These are phyloP conservation scores for Thielaviopsis cerberus DNA, from an alignment of 2,329 filamentous ascomycete genomes.

Conservation along the genomic window DNA sequence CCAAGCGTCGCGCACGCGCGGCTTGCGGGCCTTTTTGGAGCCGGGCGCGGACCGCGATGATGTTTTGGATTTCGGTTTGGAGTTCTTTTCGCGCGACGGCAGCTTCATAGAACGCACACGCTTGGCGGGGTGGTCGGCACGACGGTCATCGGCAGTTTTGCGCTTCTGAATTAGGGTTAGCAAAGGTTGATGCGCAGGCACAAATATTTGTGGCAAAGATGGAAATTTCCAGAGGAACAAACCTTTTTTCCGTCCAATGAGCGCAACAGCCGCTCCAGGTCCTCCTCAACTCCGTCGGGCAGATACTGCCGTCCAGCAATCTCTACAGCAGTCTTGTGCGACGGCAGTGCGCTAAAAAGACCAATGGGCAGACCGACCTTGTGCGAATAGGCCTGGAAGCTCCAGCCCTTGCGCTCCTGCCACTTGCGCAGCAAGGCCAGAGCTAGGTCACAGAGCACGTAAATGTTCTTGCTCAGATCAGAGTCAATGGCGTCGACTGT, in stretches of 20 bases:
- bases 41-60: background rate
- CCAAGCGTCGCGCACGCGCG: constrained; percentile 7
- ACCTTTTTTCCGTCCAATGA: constrained; percentile 57
- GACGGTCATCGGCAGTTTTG: constrained; percentile 32
- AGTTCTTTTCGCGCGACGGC: constrained; percentile 14
- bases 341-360: constrained; percentile 57
- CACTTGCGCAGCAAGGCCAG: constrained; percentile 68
- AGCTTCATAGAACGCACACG: constrained; percentile 16
- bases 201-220: background rate
- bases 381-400: constrained; percentile 62
- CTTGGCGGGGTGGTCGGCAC: constrained; percentile 24
- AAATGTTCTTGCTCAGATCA: constrained; percentile 52
- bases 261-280: constrained; percentile 49
- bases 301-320: constrained; percentile 76
- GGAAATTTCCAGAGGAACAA: constrained; percentile 13
- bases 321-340: constrained; percentile 60
- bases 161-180: constrained; percentile 29
- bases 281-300: constrained; percentile 55
- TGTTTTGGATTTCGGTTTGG: constrained; percentile 18
- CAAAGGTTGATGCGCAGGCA: background rate
- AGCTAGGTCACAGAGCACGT: constrained; percentile 73
- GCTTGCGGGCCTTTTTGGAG: constrained; percentile 7
- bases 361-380: constrained; percentile 67
- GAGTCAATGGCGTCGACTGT: constrained; percentile 61
- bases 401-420: constrained; percentile 73